These are phyloP conservation scores for Rugosomyces carneus DNA, from an alignment of 1,284 basidiomycete genomes.

Conservation along the genomic window DNA sequence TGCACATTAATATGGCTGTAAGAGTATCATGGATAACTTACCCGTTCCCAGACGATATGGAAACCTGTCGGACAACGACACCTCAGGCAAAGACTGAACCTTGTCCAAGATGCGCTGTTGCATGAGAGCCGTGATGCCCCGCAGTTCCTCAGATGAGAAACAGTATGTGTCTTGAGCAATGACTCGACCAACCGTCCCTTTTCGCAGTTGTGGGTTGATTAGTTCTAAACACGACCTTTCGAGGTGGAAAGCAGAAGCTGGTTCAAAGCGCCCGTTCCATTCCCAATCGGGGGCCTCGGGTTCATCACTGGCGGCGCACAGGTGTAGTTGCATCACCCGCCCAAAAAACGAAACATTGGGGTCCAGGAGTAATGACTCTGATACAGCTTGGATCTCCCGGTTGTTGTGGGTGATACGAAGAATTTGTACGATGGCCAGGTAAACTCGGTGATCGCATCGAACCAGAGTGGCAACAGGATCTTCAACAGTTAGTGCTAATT, in stretches of 20 bases:
- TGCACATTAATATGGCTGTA: background rate
- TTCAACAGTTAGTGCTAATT: background rate
- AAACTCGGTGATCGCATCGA: background rate
- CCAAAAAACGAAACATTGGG: conserved; percentile 14
- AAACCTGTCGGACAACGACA: background rate
- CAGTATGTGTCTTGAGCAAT: background rate
- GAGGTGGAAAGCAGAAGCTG: background rate
- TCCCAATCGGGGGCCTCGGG: conserved; percentile 2
- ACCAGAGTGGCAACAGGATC: conserved; percentile 2
- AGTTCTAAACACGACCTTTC: background rate
- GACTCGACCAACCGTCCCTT: background rate
- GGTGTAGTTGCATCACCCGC: conserved; percentile 14
- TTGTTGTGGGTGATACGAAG: conserved; percentile 8
- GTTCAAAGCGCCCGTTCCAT: background rate
- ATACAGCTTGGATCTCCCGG: conserved; percentile 4
- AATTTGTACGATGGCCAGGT: conserved; percentile 8
- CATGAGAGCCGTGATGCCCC: background rate
- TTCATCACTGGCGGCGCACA: background rate
- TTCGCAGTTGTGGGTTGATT: background rate
- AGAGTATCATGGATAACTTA: background rate
- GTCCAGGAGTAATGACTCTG: conserved; percentile 5
- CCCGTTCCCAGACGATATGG: background rate
- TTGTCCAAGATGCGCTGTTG: background rate
- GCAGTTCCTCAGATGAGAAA: background rate
- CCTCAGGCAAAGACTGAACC: background rate